Conservation (phyloP, 1,284 basidiomycete genomes). For the Cerrena zonata region DNA sequence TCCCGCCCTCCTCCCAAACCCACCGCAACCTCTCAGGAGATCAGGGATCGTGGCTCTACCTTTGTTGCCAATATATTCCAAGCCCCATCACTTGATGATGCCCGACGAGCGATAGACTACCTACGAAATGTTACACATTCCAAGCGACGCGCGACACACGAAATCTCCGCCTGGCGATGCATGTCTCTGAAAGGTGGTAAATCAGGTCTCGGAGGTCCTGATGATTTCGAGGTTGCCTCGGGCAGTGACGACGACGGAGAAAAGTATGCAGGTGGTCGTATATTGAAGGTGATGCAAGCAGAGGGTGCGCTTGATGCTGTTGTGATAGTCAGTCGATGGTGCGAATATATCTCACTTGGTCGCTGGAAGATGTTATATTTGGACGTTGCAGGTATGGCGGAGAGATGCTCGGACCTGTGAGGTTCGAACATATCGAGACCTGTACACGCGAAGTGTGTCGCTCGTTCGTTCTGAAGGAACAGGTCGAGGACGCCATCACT, state of each 20-base stretch:
- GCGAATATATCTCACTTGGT: too few species aligned
- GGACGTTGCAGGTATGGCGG: conserved; percentile 65
- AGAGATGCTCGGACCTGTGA: conserved; percentile 57
- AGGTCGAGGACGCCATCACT: conserved; percentile 52
- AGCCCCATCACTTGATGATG: conserved; percentile 44
- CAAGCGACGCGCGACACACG: conserved; percentile 54
- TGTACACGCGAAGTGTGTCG: conserved; percentile 70
- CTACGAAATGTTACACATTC: conserved; percentile 50
- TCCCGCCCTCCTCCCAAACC: conserved; percentile 42
- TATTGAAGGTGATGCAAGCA: conserved; percentile 66
- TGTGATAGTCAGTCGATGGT: conserved; percentile 74
- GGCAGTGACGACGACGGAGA: conserved; percentile 70
- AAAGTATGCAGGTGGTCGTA: conserved; percentile 55
- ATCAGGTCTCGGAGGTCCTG: conserved; percentile 62
- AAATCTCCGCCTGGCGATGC: conserved; percentile 70
- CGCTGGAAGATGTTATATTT: too few species aligned
- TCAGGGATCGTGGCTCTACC: conserved; percentile 63
- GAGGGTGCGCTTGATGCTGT: conserved; percentile 58
- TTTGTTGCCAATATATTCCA: conserved; percentile 61
- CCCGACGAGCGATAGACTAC: conserved; percentile 41
- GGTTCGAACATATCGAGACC: conserved; percentile 76
- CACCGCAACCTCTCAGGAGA: conserved; percentile 59
- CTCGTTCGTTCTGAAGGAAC: conserved; percentile 58
- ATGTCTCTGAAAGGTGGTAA: conserved; percentile 64
- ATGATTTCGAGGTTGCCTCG: conserved; percentile 62